Conservation (phyloP, 805 yeast species). For the Metschnikowia shivogae region DNA sequence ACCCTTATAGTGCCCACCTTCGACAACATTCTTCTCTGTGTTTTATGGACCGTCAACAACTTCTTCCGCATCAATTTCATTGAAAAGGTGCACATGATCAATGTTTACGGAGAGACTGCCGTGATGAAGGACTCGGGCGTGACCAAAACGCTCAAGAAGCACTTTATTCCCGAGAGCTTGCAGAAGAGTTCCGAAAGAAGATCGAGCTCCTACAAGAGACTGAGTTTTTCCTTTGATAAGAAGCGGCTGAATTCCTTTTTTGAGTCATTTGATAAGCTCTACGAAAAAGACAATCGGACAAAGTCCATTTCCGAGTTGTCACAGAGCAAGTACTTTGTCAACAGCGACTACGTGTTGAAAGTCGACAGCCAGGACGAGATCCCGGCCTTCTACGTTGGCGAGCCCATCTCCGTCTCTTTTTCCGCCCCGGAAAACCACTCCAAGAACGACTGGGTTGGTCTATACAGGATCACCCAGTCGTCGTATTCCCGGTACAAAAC, state of each 20-base stretch:
- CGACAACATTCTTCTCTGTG: conserved; percentile 47
- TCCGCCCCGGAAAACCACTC: conserved; percentile 47
- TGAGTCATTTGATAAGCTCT: conserved; percentile 45
- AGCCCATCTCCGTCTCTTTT: conserved; percentile 54
- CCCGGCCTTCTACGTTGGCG: conserved; percentile 39
- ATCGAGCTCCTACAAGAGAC: background rate
- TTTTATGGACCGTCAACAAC: conserved; percentile 59
- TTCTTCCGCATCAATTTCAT: conserved; percentile 66
- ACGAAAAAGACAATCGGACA: conserved; percentile 19
- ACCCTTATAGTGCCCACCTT: conserved; percentile 55
- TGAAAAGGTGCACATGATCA: conserved; percentile 74
- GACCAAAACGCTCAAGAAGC: conserved; percentile 42
- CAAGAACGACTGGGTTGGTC: conserved; percentile 69
- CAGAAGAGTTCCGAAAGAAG: conserved; percentile 25
- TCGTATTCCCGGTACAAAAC: conserved; percentile 54
- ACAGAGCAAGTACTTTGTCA: conserved; percentile 36
- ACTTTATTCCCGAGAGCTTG: conserved; percentile 37
- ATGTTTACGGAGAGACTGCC: conserved; percentile 63
- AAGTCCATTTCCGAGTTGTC: conserved; percentile 37
- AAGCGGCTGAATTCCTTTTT: conserved; percentile 32
- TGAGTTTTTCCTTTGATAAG: background rate
- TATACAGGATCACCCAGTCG: conserved; percentile 61
- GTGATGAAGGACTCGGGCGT: conserved; percentile 52
- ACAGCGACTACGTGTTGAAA: conserved; percentile 29
- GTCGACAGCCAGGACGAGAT: conserved; percentile 14